Percentiles rank a stretch among this genome's conserved stretches.
Evolutionary conservation across 2,329 filamentous ascomycete species (phyloP).

Genomic region (Cryphonectria radicalis): DNA sequence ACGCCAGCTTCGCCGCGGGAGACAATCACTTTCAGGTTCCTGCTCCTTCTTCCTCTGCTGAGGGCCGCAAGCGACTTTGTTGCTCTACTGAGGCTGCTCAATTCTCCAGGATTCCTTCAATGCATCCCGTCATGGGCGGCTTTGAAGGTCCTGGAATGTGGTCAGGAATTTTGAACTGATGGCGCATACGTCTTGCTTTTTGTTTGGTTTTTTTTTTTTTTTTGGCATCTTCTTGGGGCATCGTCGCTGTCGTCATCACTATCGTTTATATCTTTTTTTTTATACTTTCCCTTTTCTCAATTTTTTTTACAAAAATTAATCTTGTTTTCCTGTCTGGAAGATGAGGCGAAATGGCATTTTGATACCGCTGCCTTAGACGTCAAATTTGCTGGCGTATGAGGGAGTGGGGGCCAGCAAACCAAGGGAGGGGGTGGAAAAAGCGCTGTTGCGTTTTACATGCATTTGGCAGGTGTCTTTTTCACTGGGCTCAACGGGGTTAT

Average conservation of each 20-base stretch:
- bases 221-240: neutral
- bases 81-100: conserved; percentile 63
- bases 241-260: conserved; percentile 8
- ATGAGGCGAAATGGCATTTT: conserved; percentile 14
- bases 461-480: conserved; percentile 29
- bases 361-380: conserved; percentile 24
- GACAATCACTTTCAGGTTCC: conserved; percentile 43
- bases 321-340: conserved; percentile 13
- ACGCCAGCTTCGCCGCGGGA: conserved; percentile 41
- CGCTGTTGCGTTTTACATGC: conserved; percentile 29
- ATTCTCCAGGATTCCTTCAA: conserved; percentile 47
- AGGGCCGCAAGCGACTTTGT: conserved; percentile 67
- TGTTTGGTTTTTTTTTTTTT: too few relatives aligned
- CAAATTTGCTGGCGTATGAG: conserved; percentile 11
- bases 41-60: conserved; percentile 44
- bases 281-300: neutral
- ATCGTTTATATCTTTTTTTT: conserved; percentile 21
- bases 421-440: conserved; percentile 27
- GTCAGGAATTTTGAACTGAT: conserved; percentile 64
- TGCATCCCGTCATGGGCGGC: conserved; percentile 38
- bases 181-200: conserved; percentile 1
- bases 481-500: conserved; percentile 22
- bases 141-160: conserved; percentile 67
- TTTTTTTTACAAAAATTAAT: conserved; percentile 1
- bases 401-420: conserved; percentile 9